Conservation (phyloP, 257 asterid genomes). For the Solanum acaule region DNA sequence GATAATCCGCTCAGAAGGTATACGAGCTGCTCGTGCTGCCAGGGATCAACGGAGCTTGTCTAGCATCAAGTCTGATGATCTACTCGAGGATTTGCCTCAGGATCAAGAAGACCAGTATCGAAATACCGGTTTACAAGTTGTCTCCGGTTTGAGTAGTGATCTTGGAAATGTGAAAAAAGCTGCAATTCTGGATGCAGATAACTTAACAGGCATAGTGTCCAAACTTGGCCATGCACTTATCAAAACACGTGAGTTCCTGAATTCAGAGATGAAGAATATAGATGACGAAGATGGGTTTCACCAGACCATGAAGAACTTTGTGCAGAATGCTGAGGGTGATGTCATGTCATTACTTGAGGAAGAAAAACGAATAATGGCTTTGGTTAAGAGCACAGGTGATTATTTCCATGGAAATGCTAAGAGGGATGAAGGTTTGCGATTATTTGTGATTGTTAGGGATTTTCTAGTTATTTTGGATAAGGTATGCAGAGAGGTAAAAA, state of each 20-base stretch:
- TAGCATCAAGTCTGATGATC: constrained; percentile 37
- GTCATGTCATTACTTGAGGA: constrained; percentile 56
- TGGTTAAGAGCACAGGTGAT: constrained; percentile 73
- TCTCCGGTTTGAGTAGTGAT: constrained; percentile 57
- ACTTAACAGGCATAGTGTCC: constrained; percentile 45
- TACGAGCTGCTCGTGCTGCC: constrained; percentile 57
- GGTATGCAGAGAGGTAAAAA: constrained; percentile 69
- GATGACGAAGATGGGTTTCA: constrained; percentile 52
- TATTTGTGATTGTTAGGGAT: constrained; percentile 67
- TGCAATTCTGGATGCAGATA: constrained; percentile 52
- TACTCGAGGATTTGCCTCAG: constrained; percentile 20
- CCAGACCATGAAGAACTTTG: constrained; percentile 40
- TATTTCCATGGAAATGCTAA: constrained; percentile 83
- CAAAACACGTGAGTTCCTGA: constrained; percentile 48
- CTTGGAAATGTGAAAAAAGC: constrained; percentile 74
- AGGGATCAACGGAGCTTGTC: constrained; percentile 33
- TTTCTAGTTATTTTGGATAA: constrained; percentile 62
- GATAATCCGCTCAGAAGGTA: constrained; percentile 83
- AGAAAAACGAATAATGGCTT: constrained; percentile 74
- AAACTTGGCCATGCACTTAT: constrained; percentile 43
- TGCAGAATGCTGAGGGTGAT: constrained; percentile 63
- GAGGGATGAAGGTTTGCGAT: constrained; percentile 80
- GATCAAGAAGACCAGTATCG: constrained; percentile 47
- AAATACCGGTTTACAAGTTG: constrained; percentile 57
- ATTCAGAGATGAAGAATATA: constrained; percentile 43